phyloP scores from a whole-genome alignment of 2,329 filamentous ascomycete species.

The Dothistroma pini region DNA sequence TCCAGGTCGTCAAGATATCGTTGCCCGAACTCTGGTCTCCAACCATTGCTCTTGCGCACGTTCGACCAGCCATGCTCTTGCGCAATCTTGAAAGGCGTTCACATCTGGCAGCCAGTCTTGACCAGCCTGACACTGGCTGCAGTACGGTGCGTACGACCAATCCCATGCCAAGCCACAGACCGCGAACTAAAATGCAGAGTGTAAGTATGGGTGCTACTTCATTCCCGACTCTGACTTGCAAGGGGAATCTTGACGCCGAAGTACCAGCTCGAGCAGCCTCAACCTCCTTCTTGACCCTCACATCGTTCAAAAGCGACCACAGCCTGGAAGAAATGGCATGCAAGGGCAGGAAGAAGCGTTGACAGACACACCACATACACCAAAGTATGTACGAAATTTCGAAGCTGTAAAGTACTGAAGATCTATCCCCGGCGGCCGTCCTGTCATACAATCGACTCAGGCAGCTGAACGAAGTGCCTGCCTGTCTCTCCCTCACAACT shows the following conservation, averaged over 20 bases:
- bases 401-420: not conserved
- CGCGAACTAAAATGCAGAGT: not conserved
- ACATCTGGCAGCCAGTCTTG: too few species aligned
- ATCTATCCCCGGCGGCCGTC: not conserved
- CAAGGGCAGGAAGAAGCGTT: too few species aligned
- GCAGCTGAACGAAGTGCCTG: not conserved
- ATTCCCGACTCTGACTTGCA: not conserved
- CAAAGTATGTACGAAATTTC: not conserved
- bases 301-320: too few species aligned
- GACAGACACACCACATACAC: not conserved
- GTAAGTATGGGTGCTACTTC: not conserved
- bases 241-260: not conserved
- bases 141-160: not conserved
- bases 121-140: not conserved
- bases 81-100: too few species aligned
- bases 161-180: not conserved
- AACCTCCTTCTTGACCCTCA: not conserved
- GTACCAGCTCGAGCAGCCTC: not conserved
- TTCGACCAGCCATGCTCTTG: too few species aligned
- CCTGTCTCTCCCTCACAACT: not conserved
- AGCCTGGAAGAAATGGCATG: too few species aligned
- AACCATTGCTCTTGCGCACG: too few species aligned
- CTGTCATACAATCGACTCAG: not conserved
- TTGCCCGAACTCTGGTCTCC: too few species aligned
- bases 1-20: too few species aligned